These are phyloP conservation scores for Nicotiana sylvestris DNA, from an alignment of 257 asterid species.

Conservation along the genomic window DNA sequence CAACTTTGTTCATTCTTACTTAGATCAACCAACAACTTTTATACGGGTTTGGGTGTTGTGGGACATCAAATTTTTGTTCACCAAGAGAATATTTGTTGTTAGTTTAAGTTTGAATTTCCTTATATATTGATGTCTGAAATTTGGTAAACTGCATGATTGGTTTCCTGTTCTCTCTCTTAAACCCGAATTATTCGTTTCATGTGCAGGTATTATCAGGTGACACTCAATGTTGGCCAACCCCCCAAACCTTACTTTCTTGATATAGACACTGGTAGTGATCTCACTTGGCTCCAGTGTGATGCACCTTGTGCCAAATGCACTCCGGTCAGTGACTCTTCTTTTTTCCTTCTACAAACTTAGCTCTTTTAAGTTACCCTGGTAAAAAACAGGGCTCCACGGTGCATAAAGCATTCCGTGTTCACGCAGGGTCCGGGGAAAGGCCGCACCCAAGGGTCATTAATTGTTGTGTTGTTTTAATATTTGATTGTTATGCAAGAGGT, in stretches of 20 bases:
- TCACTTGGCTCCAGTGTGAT: conserved; percentile 95
- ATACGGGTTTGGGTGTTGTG: background rate
- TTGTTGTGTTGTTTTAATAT: no score
- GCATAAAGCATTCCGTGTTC: no score
- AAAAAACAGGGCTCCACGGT: no score
- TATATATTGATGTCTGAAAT: background rate
- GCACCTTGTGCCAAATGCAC: conserved; percentile 80
- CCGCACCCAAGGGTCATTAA: no score
- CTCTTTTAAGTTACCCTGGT: background rate
- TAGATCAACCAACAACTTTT: background rate
- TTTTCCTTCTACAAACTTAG: background rate
- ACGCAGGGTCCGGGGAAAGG: no score
- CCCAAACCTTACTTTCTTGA: conserved; percentile 67
- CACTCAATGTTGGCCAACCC: conserved; percentile 60
- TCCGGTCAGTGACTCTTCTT: conserved; percentile 36
- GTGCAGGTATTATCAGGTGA: conserved; percentile 65
- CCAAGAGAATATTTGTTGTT: background rate
- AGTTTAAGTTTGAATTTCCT: background rate
- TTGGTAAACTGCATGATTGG: background rate
- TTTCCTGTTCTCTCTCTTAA: background rate
- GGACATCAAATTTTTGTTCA: background rate
- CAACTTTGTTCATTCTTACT: background rate
- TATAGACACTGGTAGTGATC: conserved; percentile 92
- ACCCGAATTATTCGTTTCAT: background rate
- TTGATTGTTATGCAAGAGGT: background rate